phyloP scores from a whole-genome alignment of 2,329 filamentous ascomycete genomes.

The Dothistroma septosporum region DNA sequence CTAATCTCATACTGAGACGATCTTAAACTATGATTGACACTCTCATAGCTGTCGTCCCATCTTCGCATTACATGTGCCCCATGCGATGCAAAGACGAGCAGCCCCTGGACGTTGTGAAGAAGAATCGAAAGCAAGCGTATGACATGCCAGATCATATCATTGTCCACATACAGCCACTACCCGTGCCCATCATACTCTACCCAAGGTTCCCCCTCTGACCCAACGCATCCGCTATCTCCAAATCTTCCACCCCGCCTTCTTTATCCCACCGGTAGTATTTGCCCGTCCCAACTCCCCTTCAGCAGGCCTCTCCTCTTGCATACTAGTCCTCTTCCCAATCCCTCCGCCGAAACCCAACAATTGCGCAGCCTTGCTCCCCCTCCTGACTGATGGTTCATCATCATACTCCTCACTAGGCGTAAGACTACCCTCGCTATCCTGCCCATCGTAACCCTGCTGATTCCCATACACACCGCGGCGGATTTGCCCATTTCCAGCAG shows the following conservation, averaged over 20 bases:
- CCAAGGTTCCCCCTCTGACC: too few species aligned
- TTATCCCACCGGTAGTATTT: slow-evolving; percentile 29
- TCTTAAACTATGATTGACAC: too few species aligned
- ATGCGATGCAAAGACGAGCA: too few species aligned
- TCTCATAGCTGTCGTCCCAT: too few species aligned
- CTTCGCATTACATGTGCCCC: too few species aligned
- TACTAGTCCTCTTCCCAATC: slow-evolving; percentile 7
- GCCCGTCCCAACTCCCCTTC: slow-evolving; percentile 9
- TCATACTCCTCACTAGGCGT: slow-evolving; percentile 29
- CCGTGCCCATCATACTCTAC: background rate
- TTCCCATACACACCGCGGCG: slow-evolving; percentile 5
- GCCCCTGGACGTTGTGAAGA: too few species aligned
- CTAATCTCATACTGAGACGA: too few species aligned
- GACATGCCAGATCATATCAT: slow-evolving; percentile 38
- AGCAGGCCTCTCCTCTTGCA: slow-evolving; percentile 17
- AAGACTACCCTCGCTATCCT: slow-evolving; percentile 23
- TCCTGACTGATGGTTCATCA: slow-evolving; percentile 17
- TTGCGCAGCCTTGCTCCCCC: slow-evolving; percentile 32
- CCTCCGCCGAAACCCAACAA: slow-evolving; percentile 28
- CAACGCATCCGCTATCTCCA: slow-evolving; percentile 16
- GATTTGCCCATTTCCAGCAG: slow-evolving; percentile 1
- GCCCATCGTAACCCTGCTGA: slow-evolving; percentile 11
- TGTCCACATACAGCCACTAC: slow-evolving; percentile 36
- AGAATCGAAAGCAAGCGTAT: too few species aligned
- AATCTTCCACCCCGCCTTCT: slow-evolving; percentile 31